Evolutionary conservation across 176 grass and related monocot genomes (phyloP).

Genomic region (Zizania latifolia): DNA sequence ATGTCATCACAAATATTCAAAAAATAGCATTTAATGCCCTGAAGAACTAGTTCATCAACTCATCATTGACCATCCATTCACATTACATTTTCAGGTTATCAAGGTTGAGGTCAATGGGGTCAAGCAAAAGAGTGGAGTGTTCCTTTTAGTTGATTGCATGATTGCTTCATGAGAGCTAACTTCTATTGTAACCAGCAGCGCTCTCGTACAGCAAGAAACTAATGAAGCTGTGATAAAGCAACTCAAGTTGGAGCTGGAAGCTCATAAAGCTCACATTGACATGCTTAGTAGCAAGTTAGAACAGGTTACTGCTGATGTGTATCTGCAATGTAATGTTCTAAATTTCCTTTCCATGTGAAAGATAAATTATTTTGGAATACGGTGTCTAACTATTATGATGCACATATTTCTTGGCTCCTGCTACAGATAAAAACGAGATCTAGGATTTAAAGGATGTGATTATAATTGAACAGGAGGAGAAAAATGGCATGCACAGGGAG

Average conservation of each 20-base stretch:
- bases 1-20: no score
- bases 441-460: constrained; percentile 59
- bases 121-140: constrained; percentile 65
- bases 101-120: constrained; percentile 70
- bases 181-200: no score
- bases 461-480: constrained; percentile 70
- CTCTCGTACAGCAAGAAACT: no score
- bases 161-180: background rate
- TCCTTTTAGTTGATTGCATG: background rate
- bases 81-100: constrained; percentile 25
- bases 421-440: constrained; percentile 61
- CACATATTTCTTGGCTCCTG: background rate
- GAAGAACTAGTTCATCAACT: background rate
- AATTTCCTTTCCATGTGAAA: no score
- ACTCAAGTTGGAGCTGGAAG: constrained; percentile 53
- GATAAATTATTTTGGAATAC: background rate
- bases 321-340: no score
- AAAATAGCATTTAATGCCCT: no score
- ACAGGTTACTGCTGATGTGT: no score
- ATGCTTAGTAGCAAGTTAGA: constrained; percentile 41
- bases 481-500: no score
- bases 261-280: constrained; percentile 51
- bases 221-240: no score
- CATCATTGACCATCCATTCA: background rate
- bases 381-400: background rate